Evolutionary conservation across 2,329 filamentous ascomycete genomes (phyloP).

Genomic region (Chaetothyriales sp.): DNA sequence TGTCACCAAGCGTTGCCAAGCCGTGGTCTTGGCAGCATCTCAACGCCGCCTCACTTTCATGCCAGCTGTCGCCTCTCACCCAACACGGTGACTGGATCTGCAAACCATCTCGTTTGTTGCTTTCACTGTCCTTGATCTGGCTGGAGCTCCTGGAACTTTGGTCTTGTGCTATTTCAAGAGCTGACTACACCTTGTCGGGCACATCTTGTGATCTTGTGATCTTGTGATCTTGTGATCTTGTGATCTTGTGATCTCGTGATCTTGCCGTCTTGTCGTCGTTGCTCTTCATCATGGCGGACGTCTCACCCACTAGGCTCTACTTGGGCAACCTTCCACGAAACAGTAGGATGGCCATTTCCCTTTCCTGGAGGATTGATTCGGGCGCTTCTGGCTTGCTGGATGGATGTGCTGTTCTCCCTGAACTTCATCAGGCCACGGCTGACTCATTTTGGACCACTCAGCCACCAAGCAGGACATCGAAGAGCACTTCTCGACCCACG

Average conservation of each 20-base stretch:
- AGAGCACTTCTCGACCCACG: slow-evolving; percentile 87
- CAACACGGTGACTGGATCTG: background rate
- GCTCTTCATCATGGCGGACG: slow-evolving; percentile 57
- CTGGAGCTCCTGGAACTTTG: background rate
- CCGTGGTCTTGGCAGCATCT: background rate
- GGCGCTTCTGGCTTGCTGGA: background rate
- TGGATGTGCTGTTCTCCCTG: slow-evolving; percentile 5
- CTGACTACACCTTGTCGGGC: background rate
- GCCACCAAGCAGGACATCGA: slow-evolving; percentile 96
- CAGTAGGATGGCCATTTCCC: slow-evolving; percentile 47
- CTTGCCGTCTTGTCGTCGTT: background rate
- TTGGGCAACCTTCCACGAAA: slow-evolving; percentile 93
- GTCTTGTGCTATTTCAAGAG: background rate
- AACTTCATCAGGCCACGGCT: slow-evolving; percentile 9
- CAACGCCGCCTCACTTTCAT: background rate
- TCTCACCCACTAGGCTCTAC: slow-evolving; percentile 90
- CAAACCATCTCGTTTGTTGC: background rate
- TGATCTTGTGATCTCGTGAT: too few species aligned
- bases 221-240: too few species aligned
- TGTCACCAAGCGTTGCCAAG: too few species aligned
- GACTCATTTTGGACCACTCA: slow-evolving; percentile 26
- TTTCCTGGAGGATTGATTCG: slow-evolving; percentile 2
- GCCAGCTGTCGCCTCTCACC: background rate
- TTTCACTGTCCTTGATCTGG: background rate
- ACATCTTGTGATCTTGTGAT: too few species aligned